Conservation (phyloP, 2,329 filamentous ascomycete genomes). For the Aspergillus transmontanensis region DNA sequence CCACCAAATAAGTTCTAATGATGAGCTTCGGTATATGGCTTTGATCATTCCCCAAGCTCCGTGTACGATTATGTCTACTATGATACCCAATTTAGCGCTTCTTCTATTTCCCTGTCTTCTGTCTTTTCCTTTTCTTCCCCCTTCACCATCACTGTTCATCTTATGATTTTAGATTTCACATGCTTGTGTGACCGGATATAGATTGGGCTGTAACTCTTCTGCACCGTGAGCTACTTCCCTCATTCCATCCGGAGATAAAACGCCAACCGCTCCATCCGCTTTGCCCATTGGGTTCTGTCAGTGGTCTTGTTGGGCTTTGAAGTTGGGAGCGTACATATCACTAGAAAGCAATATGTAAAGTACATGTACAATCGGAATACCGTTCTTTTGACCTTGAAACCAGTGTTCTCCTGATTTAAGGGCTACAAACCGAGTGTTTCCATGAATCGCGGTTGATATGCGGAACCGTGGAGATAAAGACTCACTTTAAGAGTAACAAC, state of each 20-base stretch:
- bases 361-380: not conserved
- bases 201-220: slow-evolving; percentile 25
- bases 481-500: not conserved
- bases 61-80: slow-evolving; percentile 14
- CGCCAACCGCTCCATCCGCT: slow-evolving; percentile 19
- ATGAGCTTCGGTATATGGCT: not conserved
- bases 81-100: slow-evolving; percentile 9
- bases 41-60: not conserved
- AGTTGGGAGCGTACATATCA: slow-evolving; percentile 21
- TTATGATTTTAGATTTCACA: not conserved
- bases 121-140: not conserved
- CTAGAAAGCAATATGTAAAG: not conserved
- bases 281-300: slow-evolving; percentile 18
- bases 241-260: slow-evolving; percentile 29
- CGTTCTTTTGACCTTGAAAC: not conserved
- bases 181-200: slow-evolving; percentile 21
- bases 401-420: not conserved
- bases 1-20: slow-evolving; percentile 33
- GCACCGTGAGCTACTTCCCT: slow-evolving; percentile 25
- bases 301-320: slow-evolving; percentile 19
- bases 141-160: not conserved
- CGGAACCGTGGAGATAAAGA: not conserved
- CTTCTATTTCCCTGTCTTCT: not conserved
- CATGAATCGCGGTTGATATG: not conserved
- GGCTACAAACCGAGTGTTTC: not conserved